A percentile compares a stretch with the other conserved stretches of the same genome.
Evolutionary conservation across 257 asterid species (phyloP).

Genomic region (Rhazya stricta): DNA sequence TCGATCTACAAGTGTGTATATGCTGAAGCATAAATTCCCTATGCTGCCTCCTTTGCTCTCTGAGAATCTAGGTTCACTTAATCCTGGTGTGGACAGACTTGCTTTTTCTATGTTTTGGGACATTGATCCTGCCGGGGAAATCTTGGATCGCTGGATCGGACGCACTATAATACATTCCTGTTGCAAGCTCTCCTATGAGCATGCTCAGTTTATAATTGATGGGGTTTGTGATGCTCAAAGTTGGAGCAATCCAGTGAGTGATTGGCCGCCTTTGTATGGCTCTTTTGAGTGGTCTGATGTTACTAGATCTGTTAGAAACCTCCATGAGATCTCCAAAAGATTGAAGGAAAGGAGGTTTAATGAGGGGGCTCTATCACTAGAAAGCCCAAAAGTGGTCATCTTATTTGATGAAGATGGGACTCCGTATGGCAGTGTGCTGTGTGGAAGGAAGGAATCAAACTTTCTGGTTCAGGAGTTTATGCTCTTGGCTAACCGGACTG

Average conservation of each 20-base stretch:
- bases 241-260: slow-evolving; percentile 17
- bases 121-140: slow-evolving; percentile 60
- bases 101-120: slow-evolving; percentile 84
- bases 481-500: slow-evolving; percentile 85
- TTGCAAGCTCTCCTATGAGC: slow-evolving; percentile 84
- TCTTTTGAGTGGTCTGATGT: slow-evolving; percentile 38
- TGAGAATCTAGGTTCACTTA: slow-evolving; percentile 76
- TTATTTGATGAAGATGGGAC: slow-evolving; percentile 68
- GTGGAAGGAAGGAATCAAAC: slow-evolving; percentile 48
- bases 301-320: slow-evolving; percentile 47
- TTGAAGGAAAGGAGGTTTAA: slow-evolving; percentile 57
- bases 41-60: slow-evolving; percentile 57
- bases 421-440: slow-evolving; percentile 55
- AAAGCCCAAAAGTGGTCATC: slow-evolving; percentile 65
- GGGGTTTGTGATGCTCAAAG: slow-evolving; percentile 35
- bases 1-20: slow-evolving; percentile 33
- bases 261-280: slow-evolving; percentile 26
- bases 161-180: slow-evolving; percentile 73
- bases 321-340: slow-evolving; percentile 46
- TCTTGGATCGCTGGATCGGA: slow-evolving; percentile 73
- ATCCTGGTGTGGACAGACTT: slow-evolving; percentile 81
- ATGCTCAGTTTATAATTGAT: slow-evolving; percentile 67
- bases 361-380: slow-evolving; percentile 75
- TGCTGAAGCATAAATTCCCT: slow-evolving; percentile 28
- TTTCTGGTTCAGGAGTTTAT: slow-evolving; percentile 81